Base-by-base conservation (phyloP, 257 asterid genomes). In the Gynochthodes officinalis region DNA sequence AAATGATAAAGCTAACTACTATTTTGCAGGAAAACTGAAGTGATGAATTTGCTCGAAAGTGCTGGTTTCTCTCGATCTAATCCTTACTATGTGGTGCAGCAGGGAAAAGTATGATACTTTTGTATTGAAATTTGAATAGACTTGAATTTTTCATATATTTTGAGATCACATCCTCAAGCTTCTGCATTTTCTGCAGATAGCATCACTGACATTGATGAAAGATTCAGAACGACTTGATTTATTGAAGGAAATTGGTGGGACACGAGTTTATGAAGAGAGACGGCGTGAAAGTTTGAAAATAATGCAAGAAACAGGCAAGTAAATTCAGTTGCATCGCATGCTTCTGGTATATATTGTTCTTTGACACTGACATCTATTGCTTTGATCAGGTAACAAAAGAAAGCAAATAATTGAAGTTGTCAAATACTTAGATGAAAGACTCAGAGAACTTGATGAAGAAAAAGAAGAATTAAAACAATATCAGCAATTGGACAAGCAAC, bases 41-140 rank as follows among this genome's bases (percentile, higher is more conserved):
- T 95, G 79, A 92, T 88, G 96, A 95, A 95, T 82, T 87, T 95
- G 85, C 95, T 95, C 69, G 99, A 95, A 82, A 95, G 99, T 95
- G 99, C 99, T 48, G 99, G 99, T 67, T 95, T 95, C 79, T 95
- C 99, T 80, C 99, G 99, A 81, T 91, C 99, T 66, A 95, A 95
- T 87, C 99, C 99, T 46, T 95, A 95, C 83, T 95, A 95, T 81
- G 99, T 95, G 64, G 99, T 95, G 87, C 99, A 95, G 84, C 99
- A 95, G 85, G 99, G 99, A 59, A 95, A 95, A 79, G 98, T 91
- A 83, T 48, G 86, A 15, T 50, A 43, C 28, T 23, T 32, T 67
- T 79, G 33, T 27, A 28, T 4, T 65, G 57, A 28, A 61, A 43
- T 27, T 28, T 32, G 6, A 16, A 55, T n/a, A 37, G n/a, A 4